Evolutionary conservation across 73 alveolate genomes (phyloP).

Genomic region (Breviolum minutum): DNA sequence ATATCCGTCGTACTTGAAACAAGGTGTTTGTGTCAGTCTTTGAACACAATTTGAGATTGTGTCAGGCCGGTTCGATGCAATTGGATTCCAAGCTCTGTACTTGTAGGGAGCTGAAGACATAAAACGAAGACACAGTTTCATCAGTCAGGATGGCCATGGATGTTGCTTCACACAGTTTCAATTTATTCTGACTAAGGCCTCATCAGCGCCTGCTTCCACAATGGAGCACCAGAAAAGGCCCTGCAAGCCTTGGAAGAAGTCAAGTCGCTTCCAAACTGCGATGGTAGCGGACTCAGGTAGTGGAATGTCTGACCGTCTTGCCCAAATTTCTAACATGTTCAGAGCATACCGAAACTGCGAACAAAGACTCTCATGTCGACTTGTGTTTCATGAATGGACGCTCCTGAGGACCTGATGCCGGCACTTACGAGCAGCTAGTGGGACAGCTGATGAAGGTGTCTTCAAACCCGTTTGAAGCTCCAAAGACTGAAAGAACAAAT

Average conservation of each 20-base stretch:
- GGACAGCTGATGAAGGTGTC: constrained; percentile 78
- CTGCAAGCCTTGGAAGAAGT: constrained; percentile 55
- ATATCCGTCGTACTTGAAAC: too few relatives aligned
- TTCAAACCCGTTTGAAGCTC: too few relatives aligned
- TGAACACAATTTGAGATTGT: background rate
- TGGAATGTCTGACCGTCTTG: too few relatives aligned
- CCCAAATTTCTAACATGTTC: background rate
- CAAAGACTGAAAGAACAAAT: too few relatives aligned
- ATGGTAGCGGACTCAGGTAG: background rate
- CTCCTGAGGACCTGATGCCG: constrained; percentile 56
- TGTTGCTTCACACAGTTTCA: too few relatives aligned
- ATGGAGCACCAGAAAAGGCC: constrained; percentile 75
- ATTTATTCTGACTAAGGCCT: constrained; percentile 7
- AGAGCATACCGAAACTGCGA: background rate
- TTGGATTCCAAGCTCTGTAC: constrained; percentile 92
- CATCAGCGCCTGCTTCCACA: constrained; percentile 95
- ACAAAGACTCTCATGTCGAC: background rate
- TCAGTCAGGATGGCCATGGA: too few relatives aligned
- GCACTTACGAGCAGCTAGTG: constrained; percentile 77
- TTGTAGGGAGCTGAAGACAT: background rate
- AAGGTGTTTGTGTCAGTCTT: too few relatives aligned
- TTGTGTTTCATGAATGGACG: background rate
- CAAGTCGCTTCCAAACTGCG: constrained; percentile 65
- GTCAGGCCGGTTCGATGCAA: constrained; percentile 39
- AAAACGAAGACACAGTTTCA: background rate